Percentiles rank a stretch among this genome's conserved stretches.
Evolutionary conservation across 2,329 filamentous ascomycete species (phyloP).

Genomic region (Corynespora cassiicola): DNA sequence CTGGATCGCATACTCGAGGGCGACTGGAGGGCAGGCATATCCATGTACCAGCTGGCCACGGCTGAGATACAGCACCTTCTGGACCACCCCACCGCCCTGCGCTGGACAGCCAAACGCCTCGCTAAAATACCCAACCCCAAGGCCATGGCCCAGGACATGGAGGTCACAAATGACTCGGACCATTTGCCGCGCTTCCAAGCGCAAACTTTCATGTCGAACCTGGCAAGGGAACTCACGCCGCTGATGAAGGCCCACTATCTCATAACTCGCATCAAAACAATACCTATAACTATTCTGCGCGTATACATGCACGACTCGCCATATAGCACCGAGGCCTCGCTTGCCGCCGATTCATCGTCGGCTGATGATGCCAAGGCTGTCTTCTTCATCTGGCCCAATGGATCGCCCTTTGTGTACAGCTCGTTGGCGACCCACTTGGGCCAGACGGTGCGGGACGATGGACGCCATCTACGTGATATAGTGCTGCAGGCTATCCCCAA

Average conservation of each 20-base stretch:
- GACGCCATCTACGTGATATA: slow-evolving; percentile 69
- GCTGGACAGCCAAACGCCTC: slow-evolving; percentile 62
- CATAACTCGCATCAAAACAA: slow-evolving; percentile 71
- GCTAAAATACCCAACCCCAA: slow-evolving; percentile 37
- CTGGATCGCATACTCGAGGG: slow-evolving; percentile 63
- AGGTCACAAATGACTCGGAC: slow-evolving; percentile 46
- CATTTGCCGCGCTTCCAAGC: slow-evolving; percentile 76
- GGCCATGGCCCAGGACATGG: slow-evolving; percentile 35
- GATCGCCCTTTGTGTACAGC: slow-evolving; percentile 76
- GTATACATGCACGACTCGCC: slow-evolving; percentile 82
- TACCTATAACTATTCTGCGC: slow-evolving; percentile 77
- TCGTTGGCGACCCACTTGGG: slow-evolving; percentile 54
- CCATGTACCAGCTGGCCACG: slow-evolving; percentile 62
- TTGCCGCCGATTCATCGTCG: slow-evolving; percentile 35
- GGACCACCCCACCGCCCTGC: slow-evolving; percentile 57
- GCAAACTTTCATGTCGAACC: slow-evolving; percentile 76
- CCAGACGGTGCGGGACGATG: slow-evolving; percentile 40
- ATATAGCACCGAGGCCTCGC: slow-evolving; percentile 65
- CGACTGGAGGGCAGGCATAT: slow-evolving; percentile 63
- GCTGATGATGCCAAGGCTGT: slow-evolving; percentile 73
- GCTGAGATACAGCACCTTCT: slow-evolving; percentile 61
- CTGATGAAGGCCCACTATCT: slow-evolving; percentile 86
- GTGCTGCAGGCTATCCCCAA: slow-evolving; percentile 82
- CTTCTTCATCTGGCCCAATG: slow-evolving; percentile 83
- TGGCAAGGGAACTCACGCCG: slow-evolving; percentile 76